Base-by-base conservation (phyloP, 1,284 basidiomycete genomes). In the Gomphus bonarii region DNA sequence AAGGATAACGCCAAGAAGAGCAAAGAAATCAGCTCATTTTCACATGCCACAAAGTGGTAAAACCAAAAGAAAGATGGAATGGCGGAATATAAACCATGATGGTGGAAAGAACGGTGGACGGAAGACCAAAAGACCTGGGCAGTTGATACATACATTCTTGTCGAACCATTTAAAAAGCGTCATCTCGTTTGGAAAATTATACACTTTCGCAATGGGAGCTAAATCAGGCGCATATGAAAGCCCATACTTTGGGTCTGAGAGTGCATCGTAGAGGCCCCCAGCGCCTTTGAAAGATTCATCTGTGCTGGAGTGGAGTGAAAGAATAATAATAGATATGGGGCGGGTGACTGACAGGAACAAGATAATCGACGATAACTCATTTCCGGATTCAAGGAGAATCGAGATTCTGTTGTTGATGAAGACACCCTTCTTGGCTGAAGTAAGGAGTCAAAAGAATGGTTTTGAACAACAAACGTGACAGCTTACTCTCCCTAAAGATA, bases 331-430 rank as follows among this genome's bases (percentile, higher is more conserved):
- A 20, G 28, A 60, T 67, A 49, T 31, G 63, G 60, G 57, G 66
- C 59, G 11, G 69, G 22, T 60, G 59, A 20, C 60, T 63, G 7
- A 65, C 12, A 2, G 65, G 66, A 11, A 10, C 36, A 38, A 14
- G 43, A 68, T 66, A 0, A 59, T 59, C 8, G 67, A 67, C 3
- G 69, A 47, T 8, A 48, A 22, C 20, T 48, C 31, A 20, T 18
- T n/a, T n/a, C 8, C 40, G 10, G 36, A 38, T 1, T 14, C 36
- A 7, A 67, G 59, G 33, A 57, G 51, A 6, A 62, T 50, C 43
- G 68, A 69, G 10, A 71, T 58, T 8, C 68, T 66, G 50, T 71
- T 73, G 50, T 72, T 70, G 3, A 68, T 68, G 59, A 71, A 74
- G 0, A 68, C 64, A 58, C 69, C 61, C 22, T 59, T 61, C 20